phyloP scores from a whole-genome alignment of 768 basidiomycete species.

The Floccularia luteovirens region DNA sequence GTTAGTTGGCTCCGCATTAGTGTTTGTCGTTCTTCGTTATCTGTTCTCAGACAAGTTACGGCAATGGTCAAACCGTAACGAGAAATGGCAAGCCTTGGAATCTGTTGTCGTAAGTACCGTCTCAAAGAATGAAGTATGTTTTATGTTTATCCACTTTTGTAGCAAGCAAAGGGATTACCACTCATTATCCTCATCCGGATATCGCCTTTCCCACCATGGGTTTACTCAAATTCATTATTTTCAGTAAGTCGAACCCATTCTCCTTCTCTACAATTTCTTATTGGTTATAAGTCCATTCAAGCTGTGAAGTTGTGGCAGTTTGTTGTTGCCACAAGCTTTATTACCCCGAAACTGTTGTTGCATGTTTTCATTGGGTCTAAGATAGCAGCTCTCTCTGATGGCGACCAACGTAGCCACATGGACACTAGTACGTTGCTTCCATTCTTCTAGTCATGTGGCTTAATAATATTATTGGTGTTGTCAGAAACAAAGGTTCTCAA shows the following conservation, averaged over 20 bases:
- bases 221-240: conserved; percentile 77
- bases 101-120: conserved; percentile 54
- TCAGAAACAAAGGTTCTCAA: conserved; percentile 64
- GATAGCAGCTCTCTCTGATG: conserved; percentile 69
- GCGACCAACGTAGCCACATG: conserved; percentile 66
- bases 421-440: conserved; percentile 49
- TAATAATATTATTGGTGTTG: conserved; percentile 7
- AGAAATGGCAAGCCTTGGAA: conserved; percentile 76
- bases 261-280: conserved; percentile 1
- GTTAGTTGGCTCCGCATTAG: conserved; percentile 53
- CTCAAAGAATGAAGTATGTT: not conserved
- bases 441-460: not conserved
- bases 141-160: conserved; percentile 1
- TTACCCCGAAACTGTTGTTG: conserved; percentile 65
- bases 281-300: conserved; percentile 50
- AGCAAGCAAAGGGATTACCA: conserved; percentile 74
- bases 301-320: conserved; percentile 74
- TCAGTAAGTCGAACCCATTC: conserved; percentile 39
- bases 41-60: conserved; percentile 49
- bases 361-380: conserved; percentile 76
- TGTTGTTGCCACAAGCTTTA: conserved; percentile 59
- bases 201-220: conserved; percentile 83
- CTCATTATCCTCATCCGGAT: conserved; percentile 76
- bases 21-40: conserved; percentile 53
- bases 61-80: conserved; percentile 52